Evolutionary conservation across 2,329 filamentous ascomycete species (phyloP).

Genomic region (Bipolaris bicolor): DNA sequence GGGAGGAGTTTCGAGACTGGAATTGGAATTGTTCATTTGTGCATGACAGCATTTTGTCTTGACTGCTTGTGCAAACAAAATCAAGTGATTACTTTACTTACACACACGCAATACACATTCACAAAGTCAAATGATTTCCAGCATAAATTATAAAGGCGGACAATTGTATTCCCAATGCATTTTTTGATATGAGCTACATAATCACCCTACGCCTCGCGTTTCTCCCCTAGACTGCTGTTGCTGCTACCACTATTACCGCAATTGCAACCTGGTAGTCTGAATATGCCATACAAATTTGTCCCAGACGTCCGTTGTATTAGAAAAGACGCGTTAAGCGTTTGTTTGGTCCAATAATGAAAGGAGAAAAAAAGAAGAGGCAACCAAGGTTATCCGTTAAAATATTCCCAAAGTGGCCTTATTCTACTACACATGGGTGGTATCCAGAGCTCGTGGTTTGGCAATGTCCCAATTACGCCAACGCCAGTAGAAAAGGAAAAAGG

Average conservation of each 20-base stretch:
- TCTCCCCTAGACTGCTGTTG: background rate
- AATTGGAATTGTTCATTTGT: too few relatives aligned
- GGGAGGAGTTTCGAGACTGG: too few relatives aligned
- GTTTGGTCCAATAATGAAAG: background rate
- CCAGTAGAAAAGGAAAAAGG: constrained; percentile 15
- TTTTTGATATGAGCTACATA: constrained; percentile 14
- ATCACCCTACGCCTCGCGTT: background rate
- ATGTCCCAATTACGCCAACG: constrained; percentile 22
- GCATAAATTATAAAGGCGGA: background rate
- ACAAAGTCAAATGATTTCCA: too few relatives aligned
- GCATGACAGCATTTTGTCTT: too few relatives aligned
- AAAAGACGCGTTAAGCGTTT: constrained; percentile 3
- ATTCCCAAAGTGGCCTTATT: constrained; percentile 13
- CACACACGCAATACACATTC: too few relatives aligned
- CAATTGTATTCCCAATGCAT: background rate
- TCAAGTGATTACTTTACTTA: too few relatives aligned
- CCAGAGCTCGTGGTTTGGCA: constrained; percentile 26
- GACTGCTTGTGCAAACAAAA: too few relatives aligned
- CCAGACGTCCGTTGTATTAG: constrained; percentile 8
- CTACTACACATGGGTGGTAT: constrained; percentile 35
- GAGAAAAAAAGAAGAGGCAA: constrained; percentile 1
- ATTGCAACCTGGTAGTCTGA: constrained; percentile 7
- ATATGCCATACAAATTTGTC: constrained; percentile 8
- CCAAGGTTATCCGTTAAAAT: constrained; percentile 1
- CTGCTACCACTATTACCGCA: background rate